Conservation (phyloP, 106 monocot genomes). For the Triglochin maritima region DNA sequence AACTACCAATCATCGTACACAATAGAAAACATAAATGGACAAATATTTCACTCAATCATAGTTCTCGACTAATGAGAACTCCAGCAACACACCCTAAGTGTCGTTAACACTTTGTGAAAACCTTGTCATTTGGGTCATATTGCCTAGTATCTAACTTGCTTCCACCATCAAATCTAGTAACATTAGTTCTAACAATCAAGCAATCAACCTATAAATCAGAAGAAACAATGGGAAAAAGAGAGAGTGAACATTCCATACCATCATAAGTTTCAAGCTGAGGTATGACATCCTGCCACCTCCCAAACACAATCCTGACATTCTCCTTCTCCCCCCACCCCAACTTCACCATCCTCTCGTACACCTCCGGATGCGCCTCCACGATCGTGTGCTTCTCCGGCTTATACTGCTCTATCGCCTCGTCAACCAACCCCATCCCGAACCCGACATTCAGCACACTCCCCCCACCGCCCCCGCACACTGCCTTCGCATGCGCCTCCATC, state of each 20-base stretch:
- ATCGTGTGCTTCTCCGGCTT: slow-evolving; percentile 66
- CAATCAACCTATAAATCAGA: too few species aligned
- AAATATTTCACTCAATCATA: too few species aligned
- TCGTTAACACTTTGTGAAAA: too few species aligned
- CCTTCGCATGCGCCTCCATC: slow-evolving; percentile 95
- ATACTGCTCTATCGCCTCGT: slow-evolving; percentile 76
- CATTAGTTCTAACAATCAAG: too few species aligned
- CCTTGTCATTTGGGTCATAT: too few species aligned
- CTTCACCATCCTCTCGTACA: slow-evolving; percentile 65
- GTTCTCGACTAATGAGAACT: too few species aligned
- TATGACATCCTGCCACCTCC: slow-evolving; percentile 86
- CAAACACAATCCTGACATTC: slow-evolving; percentile 85
- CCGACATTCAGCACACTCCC: slow-evolving; percentile 59
- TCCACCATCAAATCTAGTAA: too few species aligned
- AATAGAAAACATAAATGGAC: too few species aligned
- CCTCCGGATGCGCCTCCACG: slow-evolving; percentile 89
- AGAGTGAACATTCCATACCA: slow-evolving; percentile 32
- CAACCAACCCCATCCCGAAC: slow-evolving; percentile 94
- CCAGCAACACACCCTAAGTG: too few species aligned
- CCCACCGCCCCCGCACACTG: slow-evolving; percentile 44
- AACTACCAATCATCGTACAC: too few species aligned
- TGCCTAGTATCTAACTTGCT: too few species aligned
- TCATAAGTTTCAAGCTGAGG: slow-evolving; percentile 77
- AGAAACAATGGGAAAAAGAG: not conserved
- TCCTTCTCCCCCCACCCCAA: slow-evolving; percentile 84